These are phyloP conservation scores for Opeltia flavorubescens DNA, from an alignment of 495 filamentous ascomycete genomes.

Conservation along the genomic window DNA sequence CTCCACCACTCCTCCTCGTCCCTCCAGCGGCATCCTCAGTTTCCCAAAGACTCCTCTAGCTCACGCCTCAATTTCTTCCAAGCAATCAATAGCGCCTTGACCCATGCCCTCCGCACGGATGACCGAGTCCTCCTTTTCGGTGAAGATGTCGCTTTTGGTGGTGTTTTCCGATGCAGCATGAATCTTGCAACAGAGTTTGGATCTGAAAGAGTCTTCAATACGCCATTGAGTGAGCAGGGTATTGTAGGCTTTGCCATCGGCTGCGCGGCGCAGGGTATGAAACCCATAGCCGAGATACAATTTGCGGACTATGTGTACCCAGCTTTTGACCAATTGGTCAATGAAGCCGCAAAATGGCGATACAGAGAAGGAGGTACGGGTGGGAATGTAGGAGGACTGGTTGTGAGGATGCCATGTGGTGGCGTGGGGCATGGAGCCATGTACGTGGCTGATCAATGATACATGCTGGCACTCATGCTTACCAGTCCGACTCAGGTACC, in stretches of 20 bases:
- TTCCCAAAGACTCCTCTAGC: conserved; percentile 52
- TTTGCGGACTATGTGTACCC: conserved; percentile 97
- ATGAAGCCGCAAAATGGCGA: conserved; percentile 87
- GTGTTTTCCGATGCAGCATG: conserved; percentile 91
- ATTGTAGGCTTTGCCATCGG: conserved; percentile 92
- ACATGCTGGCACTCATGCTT: conserved; percentile 4
- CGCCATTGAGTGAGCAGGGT: conserved; percentile 84
- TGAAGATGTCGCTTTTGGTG: conserved; percentile 93
- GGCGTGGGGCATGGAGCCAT: conserved; percentile 91
- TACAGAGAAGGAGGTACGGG: conserved; percentile 69
- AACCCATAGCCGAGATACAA: conserved; percentile 89
- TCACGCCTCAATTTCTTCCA: conserved; percentile 86
- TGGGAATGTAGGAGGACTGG: conserved; percentile 59
- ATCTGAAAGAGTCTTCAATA: conserved; percentile 86
- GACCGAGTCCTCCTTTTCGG: conserved; percentile 84
- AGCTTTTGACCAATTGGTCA: conserved; percentile 94
- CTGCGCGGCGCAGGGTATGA: conserved; percentile 79
- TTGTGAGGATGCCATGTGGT: conserved; percentile 88
- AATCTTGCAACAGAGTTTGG: conserved; percentile 79
- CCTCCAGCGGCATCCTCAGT: conserved; percentile 42
- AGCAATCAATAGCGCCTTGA: conserved; percentile 79
- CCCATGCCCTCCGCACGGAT: conserved; percentile 67
- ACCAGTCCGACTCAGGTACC: conserved; percentile 42
- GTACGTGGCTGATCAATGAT: conserved; percentile 26
- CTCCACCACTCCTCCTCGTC: conserved; percentile 66